Base-by-base conservation (phyloP, 192 early-diverging fungal genomes). In the Entomortierella chlamydospora region DNA sequence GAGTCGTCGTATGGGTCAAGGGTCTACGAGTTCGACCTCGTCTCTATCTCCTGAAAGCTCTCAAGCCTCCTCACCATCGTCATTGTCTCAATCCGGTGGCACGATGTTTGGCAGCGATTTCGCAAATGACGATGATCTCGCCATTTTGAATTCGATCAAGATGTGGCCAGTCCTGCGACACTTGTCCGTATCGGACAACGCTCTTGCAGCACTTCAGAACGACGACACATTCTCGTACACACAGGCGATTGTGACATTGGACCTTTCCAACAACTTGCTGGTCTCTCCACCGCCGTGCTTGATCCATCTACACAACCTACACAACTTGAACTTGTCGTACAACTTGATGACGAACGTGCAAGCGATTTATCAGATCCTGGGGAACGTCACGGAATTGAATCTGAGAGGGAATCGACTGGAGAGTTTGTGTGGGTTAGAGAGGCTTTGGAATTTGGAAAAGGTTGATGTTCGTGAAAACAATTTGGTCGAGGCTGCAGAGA, bases 391-490 rank as follows among this genome's bases (percentile, higher is more conserved):
- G 13, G 81, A 80, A 31, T 67, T 90, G 15, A 82, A 88, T 60
- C 37, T 90, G 37, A 57, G 83, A 60, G 81, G 84, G 10, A 90
- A 90, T 50, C 72, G 87, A 22, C 42, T 90, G 10, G 76, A 79
- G 9, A 74, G 80, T 50, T 49, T 90, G 26, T 86, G 81, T 53
- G 88, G 88, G 18, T 57, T 90, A 42, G 88, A 90, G 60, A 63
- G 88, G 51, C 57, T 90, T 1, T 88, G 83, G 81, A 83, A 86
- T 22, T 51, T 90, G 60, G 88, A 90, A 43, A 81, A 81, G 57
- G 52, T 90, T 11, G 85, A 90, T 58, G 57, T 90, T 15, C 53
- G 88, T n/a, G 84, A 88, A 15, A 90, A 90, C 59, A 64, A 73
- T 29, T 54, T 90, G 51, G 73, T 76, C 13, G 88, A 90, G 34